These are phyloP conservation scores for Aeschynomene evenia DNA, from an alignment of 306 rosid species.

Conservation along the genomic window DNA sequence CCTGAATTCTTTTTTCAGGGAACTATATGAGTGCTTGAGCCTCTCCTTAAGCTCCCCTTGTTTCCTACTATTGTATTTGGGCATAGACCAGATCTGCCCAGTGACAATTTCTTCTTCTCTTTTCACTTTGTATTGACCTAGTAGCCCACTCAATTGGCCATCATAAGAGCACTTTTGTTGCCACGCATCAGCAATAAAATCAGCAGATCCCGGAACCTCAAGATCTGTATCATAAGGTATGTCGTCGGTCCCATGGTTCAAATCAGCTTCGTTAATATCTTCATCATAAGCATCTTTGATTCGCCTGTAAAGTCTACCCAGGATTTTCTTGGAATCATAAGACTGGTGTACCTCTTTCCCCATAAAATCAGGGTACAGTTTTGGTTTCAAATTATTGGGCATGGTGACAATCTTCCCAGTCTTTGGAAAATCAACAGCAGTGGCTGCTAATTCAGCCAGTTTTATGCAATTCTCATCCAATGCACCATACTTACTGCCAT, in stretches of 20 bases:
- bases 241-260: constrained; percentile 25
- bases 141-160: constrained; percentile 61
- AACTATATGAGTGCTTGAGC: constrained; percentile 75
- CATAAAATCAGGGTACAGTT: constrained; percentile 86
- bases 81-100: constrained; percentile 96
- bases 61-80: constrained; percentile 71
- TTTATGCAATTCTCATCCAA: constrained; percentile 59
- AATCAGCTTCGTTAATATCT: constrained; percentile 43
- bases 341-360: constrained; percentile 71
- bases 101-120: constrained; percentile 88
- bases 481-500: constrained; percentile 66
- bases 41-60: constrained; percentile 95
- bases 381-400: constrained; percentile 70
- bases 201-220: constrained; percentile 49
- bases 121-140: constrained; percentile 71
- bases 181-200: constrained; percentile 73
- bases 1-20: constrained; percentile 78
- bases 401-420: constrained; percentile 68
- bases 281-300: constrained; percentile 57
- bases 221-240: constrained; percentile 68
- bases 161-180: constrained; percentile 69
- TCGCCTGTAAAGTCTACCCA: constrained; percentile 72
- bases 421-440: constrained; percentile 89
- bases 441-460: constrained; percentile 82
- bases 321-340: constrained; percentile 66